These are phyloP conservation scores for Tetraselmis chui DNA, from an alignment of 139 green algal species.

Conservation along the genomic window DNA sequence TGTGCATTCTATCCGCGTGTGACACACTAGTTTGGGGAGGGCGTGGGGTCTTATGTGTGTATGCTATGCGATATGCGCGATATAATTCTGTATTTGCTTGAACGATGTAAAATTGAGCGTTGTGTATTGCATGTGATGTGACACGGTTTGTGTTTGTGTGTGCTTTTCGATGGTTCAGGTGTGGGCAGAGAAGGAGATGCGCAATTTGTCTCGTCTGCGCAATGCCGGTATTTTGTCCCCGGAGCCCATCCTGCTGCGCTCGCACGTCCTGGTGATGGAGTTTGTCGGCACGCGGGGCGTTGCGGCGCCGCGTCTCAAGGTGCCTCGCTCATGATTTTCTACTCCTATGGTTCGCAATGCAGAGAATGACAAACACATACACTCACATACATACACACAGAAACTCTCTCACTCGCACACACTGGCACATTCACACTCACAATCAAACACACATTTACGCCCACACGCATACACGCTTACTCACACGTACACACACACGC, in stretches of 20 bases:
- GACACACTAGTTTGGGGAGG: too few species aligned
- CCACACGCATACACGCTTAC: too few species aligned
- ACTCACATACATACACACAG: too few species aligned
- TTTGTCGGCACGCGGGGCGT: conserved; percentile 76
- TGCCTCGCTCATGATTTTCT: background rate
- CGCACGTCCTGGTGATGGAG: conserved; percentile 94
- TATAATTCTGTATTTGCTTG: too few species aligned
- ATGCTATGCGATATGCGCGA: too few species aligned
- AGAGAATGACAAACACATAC: background rate
- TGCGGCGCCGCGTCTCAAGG: conserved; percentile 82
- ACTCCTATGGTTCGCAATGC: background rate
- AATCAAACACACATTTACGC: background rate
- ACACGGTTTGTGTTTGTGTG: too few species aligned
- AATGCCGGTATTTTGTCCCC: conserved; percentile 74
- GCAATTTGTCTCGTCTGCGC: conserved; percentile 79
- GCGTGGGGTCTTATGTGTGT: too few species aligned
- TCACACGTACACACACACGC: too few species aligned
- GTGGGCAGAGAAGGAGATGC: conserved; percentile 99
- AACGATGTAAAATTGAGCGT: too few species aligned
- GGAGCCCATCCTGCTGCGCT: conserved; percentile 72
- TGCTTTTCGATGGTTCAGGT: conserved; percentile 9
- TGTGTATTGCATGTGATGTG: too few species aligned
- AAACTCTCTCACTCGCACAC: background rate
- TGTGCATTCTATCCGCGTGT: too few species aligned
- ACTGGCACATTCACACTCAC: background rate